Evolutionary conservation across 1,284 basidiomycete genomes (phyloP).

Genomic region (Bondarzewia mesenterica): DNA sequence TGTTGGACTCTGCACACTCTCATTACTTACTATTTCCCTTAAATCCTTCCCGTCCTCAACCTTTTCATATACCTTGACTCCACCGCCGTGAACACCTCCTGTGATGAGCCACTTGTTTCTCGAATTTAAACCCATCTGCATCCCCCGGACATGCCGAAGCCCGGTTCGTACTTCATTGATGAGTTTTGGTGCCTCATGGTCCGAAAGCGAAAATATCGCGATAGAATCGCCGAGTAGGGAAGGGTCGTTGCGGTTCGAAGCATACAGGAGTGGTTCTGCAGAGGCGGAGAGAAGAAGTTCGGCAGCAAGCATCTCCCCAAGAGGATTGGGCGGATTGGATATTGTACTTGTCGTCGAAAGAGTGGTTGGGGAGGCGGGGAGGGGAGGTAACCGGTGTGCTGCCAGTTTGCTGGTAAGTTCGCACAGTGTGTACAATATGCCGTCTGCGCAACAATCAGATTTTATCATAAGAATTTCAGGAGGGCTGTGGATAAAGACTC

Average conservation of each 20-base stretch:
- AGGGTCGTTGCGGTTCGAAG: constrained; percentile 59
- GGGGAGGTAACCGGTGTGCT: constrained; percentile 39
- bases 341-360: constrained; percentile 38
- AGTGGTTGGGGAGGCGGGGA: constrained; percentile 30
- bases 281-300: constrained; percentile 45
- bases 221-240: constrained; percentile 54
- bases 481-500: constrained; percentile 13
- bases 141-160: constrained; percentile 22
- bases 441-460: constrained; percentile 27
- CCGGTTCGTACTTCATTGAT: constrained; percentile 22
- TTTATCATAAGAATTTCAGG: neutral
- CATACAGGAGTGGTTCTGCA: constrained; percentile 43
- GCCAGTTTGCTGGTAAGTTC: constrained; percentile 54
- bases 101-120: constrained; percentile 18
- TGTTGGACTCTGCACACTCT: constrained; percentile 14
- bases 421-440: constrained; percentile 52
- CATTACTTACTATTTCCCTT: constrained; percentile 14
- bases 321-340: constrained; percentile 30
- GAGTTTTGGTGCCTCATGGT: constrained; percentile 9
- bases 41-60: constrained; percentile 16
- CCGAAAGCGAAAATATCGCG: constrained; percentile 35
- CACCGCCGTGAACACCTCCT: constrained; percentile 22
- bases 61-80: constrained; percentile 25
- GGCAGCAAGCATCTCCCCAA: constrained; percentile 39
- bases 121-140: constrained; percentile 18